Conservation (phyloP, 139 green algal genomes). For the Deuterostichococcus epilithicus region DNA sequence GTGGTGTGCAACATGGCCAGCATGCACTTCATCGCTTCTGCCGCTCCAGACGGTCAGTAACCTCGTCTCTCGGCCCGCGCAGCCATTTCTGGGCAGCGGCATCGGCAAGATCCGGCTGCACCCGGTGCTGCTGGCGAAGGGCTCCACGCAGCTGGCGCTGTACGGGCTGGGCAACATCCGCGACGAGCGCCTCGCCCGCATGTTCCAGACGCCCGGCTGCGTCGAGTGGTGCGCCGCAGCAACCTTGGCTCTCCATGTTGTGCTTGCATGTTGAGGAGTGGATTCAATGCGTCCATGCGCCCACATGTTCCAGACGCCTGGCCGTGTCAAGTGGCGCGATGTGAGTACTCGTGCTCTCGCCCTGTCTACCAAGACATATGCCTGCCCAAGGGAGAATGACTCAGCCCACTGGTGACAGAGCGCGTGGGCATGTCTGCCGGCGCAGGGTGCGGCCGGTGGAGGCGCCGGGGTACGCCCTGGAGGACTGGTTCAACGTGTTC, state of each 20-base stretch:
- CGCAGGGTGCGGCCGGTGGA: slow-evolving; percentile 36
- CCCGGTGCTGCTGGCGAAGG: slow-evolving; percentile 49
- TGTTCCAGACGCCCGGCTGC: slow-evolving; percentile 75
- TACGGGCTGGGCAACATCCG: slow-evolving; percentile 95
- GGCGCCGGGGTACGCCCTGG: slow-evolving; percentile 7
- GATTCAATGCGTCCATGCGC: too few relatives aligned
- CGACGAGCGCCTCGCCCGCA: slow-evolving; percentile 87
- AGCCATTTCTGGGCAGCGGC: slow-evolving; percentile 22
- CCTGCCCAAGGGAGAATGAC: too few relatives aligned
- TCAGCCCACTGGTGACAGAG: not conserved
- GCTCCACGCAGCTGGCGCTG: slow-evolving; percentile 83
- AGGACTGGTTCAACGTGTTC: slow-evolving; percentile 93
- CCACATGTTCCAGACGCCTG: too few relatives aligned
- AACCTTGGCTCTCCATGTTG: not conserved
- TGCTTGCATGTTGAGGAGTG: not conserved
- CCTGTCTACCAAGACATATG: too few relatives aligned
- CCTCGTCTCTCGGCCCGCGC: not conserved
- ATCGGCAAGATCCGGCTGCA: slow-evolving; percentile 37
- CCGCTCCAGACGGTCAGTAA: too few relatives aligned
- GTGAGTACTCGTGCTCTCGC: too few relatives aligned
- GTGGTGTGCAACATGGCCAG: too few relatives aligned
- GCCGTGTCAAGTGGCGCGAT: too few relatives aligned
- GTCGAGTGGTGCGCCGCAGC: slow-evolving; percentile 60
- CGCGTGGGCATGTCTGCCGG: not conserved
- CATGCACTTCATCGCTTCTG: too few relatives aligned